phyloP scores from a whole-genome alignment of 2,329 filamentous ascomycete genomes.

The Exophiala oligosperma region DNA sequence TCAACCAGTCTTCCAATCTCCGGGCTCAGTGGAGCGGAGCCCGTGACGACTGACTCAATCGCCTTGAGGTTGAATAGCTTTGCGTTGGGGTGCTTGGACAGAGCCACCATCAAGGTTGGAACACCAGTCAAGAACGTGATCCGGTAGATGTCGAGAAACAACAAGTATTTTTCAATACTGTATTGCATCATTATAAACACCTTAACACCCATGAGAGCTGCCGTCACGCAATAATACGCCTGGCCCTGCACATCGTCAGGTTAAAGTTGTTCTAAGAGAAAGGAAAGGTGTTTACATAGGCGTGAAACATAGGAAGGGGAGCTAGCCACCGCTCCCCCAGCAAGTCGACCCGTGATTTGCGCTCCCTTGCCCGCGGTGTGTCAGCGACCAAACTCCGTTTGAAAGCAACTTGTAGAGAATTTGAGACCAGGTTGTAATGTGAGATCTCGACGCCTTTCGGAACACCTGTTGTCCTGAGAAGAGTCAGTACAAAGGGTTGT shows the following conservation, averaged over 20 bases:
- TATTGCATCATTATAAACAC: slow-evolving; percentile 11
- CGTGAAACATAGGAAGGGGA: slow-evolving; percentile 11
- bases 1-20: slow-evolving; percentile 6
- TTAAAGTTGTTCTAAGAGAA: no score
- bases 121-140: slow-evolving; percentile 4
- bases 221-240: slow-evolving; percentile 6
- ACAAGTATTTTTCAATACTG: slow-evolving; percentile 1
- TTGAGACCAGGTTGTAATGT: slow-evolving; percentile 41
- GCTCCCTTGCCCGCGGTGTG: no score
- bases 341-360: not conserved
- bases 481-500: no score
- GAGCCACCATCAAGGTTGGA: not conserved
- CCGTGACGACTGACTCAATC: slow-evolving; percentile 6
- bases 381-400: no score
- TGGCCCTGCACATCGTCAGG: slow-evolving; percentile 1
- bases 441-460: slow-evolving; percentile 61
- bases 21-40: slow-evolving; percentile 6
- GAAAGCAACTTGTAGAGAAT: slow-evolving; percentile 7
- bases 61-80: slow-evolving; percentile 3
- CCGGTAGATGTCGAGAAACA: slow-evolving; percentile 7
- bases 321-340: slow-evolving; percentile 8
- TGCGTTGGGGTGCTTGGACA: not conserved
- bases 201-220: slow-evolving; percentile 7
- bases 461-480: slow-evolving; percentile 55
- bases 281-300: not conserved